These are phyloP conservation scores for Tephrocybe sp. DNA, from an alignment of 768 basidiomycete genomes.

Conservation along the genomic window DNA sequence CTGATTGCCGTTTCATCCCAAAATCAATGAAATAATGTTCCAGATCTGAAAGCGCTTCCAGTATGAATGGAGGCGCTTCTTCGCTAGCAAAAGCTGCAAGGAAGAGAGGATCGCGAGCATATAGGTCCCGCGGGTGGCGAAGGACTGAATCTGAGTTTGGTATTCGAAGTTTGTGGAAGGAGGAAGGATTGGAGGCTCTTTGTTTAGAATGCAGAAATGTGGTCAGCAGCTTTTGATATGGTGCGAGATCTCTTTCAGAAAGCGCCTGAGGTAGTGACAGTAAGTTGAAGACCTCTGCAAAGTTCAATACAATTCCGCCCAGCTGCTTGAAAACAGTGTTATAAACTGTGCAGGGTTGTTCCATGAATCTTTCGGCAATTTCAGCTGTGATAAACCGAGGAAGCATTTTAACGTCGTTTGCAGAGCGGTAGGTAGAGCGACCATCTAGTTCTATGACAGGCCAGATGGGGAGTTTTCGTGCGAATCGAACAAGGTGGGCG, in stretches of 20 bases:
- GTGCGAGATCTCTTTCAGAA: background rate
- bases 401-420: constrained; percentile 20
- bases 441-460: constrained; percentile 31
- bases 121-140: constrained; percentile 25
- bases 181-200: background rate
- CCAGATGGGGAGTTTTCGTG: constrained; percentile 20
- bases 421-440: constrained; percentile 6
- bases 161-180: constrained; percentile 21
- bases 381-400: constrained; percentile 14
- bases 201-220: background rate
- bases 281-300: background rate
- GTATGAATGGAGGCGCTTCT: constrained; percentile 29
- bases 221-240: constrained; percentile 4
- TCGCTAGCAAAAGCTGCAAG: constrained; percentile 32
- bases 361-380: constrained; percentile 6
- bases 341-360: background rate
- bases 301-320: background rate
- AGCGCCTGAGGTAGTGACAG: constrained; percentile 11
- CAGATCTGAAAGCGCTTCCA: constrained; percentile 24
- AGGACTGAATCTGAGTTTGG: constrained; percentile 29
- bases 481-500: constrained; percentile 14
- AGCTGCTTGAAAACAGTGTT: background rate
- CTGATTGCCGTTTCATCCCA: constrained; percentile 27
- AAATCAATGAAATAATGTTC: constrained; percentile 23
- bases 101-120: constrained; percentile 33